A percentile compares a stretch with the other conserved stretches of the same genome.
Evolutionary conservation across 2,329 filamentous ascomycete species (phyloP).

Genomic region (Pestalotiopsis sp.): DNA sequence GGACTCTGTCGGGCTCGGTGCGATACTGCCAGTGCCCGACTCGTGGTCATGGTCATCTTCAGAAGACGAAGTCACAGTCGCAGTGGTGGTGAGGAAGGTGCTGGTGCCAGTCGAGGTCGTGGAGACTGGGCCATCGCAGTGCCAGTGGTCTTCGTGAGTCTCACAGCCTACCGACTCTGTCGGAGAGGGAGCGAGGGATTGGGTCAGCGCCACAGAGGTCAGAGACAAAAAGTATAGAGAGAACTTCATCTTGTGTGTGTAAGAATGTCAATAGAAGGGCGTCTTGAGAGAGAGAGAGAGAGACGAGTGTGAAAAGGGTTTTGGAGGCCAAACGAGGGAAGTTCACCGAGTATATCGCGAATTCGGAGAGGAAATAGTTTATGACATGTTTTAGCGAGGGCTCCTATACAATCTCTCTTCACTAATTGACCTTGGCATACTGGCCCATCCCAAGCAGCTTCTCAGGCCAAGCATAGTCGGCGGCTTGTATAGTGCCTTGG

Average conservation of each 20-base stretch:
- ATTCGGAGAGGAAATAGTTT: not conserved
- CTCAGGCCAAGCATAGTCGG: not conserved
- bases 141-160: slow-evolving; percentile 42
- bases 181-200: slow-evolving; percentile 19
- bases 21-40: slow-evolving; percentile 23
- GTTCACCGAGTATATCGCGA: no score
- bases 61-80: no score
- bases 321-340: no score
- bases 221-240: not conserved
- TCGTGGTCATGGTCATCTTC: slow-evolving; percentile 18
- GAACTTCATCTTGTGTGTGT: not conserved
- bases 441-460: no score
- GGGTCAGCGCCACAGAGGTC: not conserved
- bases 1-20: slow-evolving; percentile 38
- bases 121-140: slow-evolving; percentile 21
- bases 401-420: no score
- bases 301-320: no score
- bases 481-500: slow-evolving; percentile 11
- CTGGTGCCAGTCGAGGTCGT: not conserved
- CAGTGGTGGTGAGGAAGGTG: not conserved
- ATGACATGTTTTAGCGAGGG: no score
- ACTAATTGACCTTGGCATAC: no score
- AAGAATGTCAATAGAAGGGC: not conserved
- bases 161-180: slow-evolving; percentile 36
- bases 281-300: no score